These are phyloP conservation scores for Phytopythium cucurbitacearum DNA, from an alignment of 352 stramenopile genomes.

Conservation along the genomic window DNA sequence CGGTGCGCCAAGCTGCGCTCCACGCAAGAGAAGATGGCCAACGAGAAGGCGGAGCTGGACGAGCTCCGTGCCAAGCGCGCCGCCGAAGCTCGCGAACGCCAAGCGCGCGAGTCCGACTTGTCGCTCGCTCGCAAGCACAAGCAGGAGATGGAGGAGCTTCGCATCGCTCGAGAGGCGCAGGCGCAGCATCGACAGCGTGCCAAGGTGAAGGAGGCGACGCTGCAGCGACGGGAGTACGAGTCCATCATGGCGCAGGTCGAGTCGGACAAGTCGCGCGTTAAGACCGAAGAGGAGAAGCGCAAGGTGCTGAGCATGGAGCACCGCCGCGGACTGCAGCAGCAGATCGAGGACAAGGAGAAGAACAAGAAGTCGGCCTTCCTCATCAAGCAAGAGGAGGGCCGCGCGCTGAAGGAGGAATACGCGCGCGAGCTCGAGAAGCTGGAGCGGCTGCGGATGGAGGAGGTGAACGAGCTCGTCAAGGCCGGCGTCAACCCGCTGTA, in stretches of 20 bases:
- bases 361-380: constrained; percentile 71
- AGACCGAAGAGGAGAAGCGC: constrained; percentile 52
- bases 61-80: constrained; percentile 90
- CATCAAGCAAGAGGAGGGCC: constrained; percentile 65
- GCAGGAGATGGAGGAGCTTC: constrained; percentile 79
- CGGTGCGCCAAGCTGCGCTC: constrained; percentile 70
- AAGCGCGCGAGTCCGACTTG: constrained; percentile 82
- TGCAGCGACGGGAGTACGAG: constrained; percentile 88
- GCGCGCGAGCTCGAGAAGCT: constrained; percentile 83
- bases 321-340: constrained; percentile 78
- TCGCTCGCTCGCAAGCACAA: constrained; percentile 82
- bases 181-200: constrained; percentile 68
- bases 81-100: constrained; percentile 84
- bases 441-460: constrained; percentile 84
- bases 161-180: constrained; percentile 53
- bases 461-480: constrained; percentile 82
- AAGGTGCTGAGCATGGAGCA: constrained; percentile 69
- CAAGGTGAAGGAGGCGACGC: constrained; percentile 64
- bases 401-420: constrained; percentile 72
- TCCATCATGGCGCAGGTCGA: constrained; percentile 85
- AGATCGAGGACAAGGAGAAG: constrained; percentile 87
- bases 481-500: constrained; percentile 90
- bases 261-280: constrained; percentile 47
- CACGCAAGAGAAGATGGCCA: constrained; percentile 86
- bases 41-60: constrained; percentile 87